Base-by-base conservation (phyloP, 352 stramenopile genomes). In the Phytophthora agathidicida region DNA sequence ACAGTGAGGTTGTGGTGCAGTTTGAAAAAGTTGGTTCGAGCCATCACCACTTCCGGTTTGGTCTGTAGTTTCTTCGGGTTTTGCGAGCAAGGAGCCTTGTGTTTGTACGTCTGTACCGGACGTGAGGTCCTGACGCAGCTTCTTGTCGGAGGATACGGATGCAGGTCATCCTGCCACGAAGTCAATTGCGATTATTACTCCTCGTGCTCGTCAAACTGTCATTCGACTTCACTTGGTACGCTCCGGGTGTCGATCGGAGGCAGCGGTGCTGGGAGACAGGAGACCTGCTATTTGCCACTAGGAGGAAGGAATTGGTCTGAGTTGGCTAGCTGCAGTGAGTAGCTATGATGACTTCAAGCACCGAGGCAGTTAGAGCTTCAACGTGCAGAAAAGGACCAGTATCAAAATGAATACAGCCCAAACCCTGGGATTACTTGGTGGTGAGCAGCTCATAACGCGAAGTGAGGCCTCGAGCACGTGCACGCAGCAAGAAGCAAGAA, bases 1-100 rank as follows among this genome's bases (percentile, higher is more conserved):
- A 49, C n/a, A 69, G 17, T 2, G 61, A 56, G 1, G 52, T 47
- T 33, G 8, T 37, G 59, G 10, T 77, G 66, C 17, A 71, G 55
- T 45, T 70, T 73, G 60, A 74, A 63, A 20, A 73, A 73, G 27
- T 68, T 77, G 24, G 57, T 71, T 13, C 55, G 68, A 45, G 65
- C 35, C 24, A 79, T 63, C 22, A 82, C 69, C 24, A 82, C 66
- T 8, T 68, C 38, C 20, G 31, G 50, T 20, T 60, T 69, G 13
- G 50, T 74, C 39, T 59, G 38, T 1, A 35, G n/a, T 11, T 53
- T 60, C 32, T 56, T 57, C 1, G 65, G 36, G 32, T 55, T 38
- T 35, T 56, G 49, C 0, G 45, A 9, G 1, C 31, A 57, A 7
- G 35, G 37, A 17, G 49, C 24, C 49, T 60, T 55, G 26, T 51